Conservation (phyloP, 495 filamentous ascomycete genomes). For the Penicillium coprophilum region DNA sequence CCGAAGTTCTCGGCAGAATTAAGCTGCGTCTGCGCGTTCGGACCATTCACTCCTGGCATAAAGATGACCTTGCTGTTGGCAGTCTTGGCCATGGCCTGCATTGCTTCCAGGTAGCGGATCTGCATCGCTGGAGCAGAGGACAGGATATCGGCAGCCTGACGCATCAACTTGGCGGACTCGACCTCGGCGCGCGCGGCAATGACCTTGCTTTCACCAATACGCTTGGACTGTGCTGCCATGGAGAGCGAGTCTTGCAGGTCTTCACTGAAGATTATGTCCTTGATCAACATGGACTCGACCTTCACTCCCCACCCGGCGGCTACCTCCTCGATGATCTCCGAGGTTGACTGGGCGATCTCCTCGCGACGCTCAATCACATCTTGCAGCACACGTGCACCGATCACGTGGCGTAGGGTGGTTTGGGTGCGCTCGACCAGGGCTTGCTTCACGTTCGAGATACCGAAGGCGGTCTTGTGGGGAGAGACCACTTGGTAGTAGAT, state of each 20-base stretch:
- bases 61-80: constrained; percentile 98
- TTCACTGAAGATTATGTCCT: constrained; percentile 96
- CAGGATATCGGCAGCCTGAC: constrained; percentile 95
- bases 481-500: constrained; percentile 99
- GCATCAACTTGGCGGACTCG: constrained; percentile 95
- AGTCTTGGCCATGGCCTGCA: constrained; percentile 97
- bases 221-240: constrained; percentile 99
- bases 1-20: constrained; percentile 52
- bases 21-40: constrained; percentile 51
- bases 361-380: constrained; percentile 99
- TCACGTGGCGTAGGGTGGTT: constrained; percentile 95
- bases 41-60: constrained; percentile 59
- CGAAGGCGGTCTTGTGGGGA: constrained; percentile 96
- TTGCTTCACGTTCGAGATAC: constrained; percentile 90
- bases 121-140: constrained; percentile 96
- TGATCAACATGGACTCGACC: constrained; percentile 98
- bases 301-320: constrained; percentile 91
- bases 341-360: constrained; percentile 89
- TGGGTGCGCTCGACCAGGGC: constrained; percentile 97
- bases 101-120: constrained; percentile 97
- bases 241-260: constrained; percentile 97
- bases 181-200: constrained; percentile 97
- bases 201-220: constrained; percentile 97
- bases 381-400: constrained; percentile 93
- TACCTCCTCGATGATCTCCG: constrained; percentile 97